phyloP scores from a whole-genome alignment of 768 basidiomycete species.

The Serendipita sp. region DNA sequence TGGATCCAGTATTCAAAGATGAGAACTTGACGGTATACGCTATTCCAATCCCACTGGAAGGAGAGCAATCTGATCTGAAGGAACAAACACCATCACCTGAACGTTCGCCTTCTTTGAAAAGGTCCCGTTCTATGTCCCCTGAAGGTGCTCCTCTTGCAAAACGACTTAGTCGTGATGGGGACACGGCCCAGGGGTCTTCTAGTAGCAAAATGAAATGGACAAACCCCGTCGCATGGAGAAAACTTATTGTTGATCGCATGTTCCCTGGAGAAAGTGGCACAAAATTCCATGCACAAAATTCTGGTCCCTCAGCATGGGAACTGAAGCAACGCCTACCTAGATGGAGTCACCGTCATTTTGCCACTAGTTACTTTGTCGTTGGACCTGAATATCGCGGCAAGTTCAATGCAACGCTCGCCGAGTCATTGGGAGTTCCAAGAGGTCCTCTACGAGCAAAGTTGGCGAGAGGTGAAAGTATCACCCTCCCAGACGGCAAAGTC shows the following conservation, averaged over 20 bases:
- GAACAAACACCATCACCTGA: neutral
- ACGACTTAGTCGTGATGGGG: neutral
- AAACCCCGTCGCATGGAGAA: constrained; percentile 40
- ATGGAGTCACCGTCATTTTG: constrained; percentile 4
- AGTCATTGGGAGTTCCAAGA: constrained; percentile 41
- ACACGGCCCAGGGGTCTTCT: neutral
- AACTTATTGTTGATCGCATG: constrained; percentile 38
- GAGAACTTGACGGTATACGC: constrained; percentile 48
- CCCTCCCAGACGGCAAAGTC: constrained; percentile 26
- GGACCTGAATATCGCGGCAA: constrained; percentile 38
- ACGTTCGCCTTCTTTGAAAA: constrained; percentile 8
- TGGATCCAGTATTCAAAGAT: constrained; percentile 40
- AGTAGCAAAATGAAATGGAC: neutral
- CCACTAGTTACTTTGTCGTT: constrained; percentile 24
- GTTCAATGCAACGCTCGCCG: constrained; percentile 54
- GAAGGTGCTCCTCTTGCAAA: constrained; percentile 4
- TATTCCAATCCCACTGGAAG: constrained; percentile 27
- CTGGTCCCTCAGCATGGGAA: neutral
- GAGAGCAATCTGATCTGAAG: neutral
- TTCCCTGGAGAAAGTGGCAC: constrained; percentile 31
- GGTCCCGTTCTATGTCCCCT: constrained; percentile 17
- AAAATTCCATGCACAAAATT: neutral
- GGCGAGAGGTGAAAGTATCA: constrained; percentile 48
- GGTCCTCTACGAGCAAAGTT: constrained; percentile 45
- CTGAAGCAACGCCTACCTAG: constrained; percentile 7